A percentile compares a stretch with the other conserved stretches of the same genome.
These are phyloP conservation scores for Wickerhamomyces sp. DNA, from an alignment of 1,139 yeast species.

Conservation along the genomic window DNA sequence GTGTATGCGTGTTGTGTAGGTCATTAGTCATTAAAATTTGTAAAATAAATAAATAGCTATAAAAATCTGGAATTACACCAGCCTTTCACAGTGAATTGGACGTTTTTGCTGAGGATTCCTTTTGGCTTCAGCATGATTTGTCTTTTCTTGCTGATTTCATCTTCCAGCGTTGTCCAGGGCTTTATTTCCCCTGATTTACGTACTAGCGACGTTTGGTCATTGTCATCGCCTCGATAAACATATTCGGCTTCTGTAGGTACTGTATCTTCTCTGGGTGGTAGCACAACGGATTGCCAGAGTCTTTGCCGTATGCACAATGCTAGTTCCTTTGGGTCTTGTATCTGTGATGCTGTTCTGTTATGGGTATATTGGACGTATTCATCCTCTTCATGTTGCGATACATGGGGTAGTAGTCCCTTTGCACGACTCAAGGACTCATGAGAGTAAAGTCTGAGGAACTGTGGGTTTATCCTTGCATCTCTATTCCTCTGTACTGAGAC, in stretches of 20 bases:
- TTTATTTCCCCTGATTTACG: constrained; percentile 29
- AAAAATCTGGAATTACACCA: constrained; percentile 44
- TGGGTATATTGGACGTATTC: constrained; percentile 28
- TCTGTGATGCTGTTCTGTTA: neutral
- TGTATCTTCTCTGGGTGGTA: constrained; percentile 40
- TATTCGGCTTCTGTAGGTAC: constrained; percentile 20
- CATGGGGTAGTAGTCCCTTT: constrained; percentile 32
- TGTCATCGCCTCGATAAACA: constrained; percentile 26
- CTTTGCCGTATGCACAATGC: constrained; percentile 41
- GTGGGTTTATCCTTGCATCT: constrained; percentile 42
- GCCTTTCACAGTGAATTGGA: constrained; percentile 48
- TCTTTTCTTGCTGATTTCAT: constrained; percentile 10
- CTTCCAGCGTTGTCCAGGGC: constrained; percentile 35
- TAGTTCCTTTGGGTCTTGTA: constrained; percentile 22
- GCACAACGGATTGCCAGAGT: constrained; percentile 43
- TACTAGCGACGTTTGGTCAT: constrained; percentile 12
- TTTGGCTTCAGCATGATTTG: constrained; percentile 15
- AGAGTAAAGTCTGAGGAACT: constrained; percentile 42
- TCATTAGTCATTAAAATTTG: too few species aligned
- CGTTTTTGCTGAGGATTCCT: constrained; percentile 19
- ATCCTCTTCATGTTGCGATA: constrained; percentile 27
- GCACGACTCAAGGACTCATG: constrained; percentile 39
- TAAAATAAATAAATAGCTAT: too few species aligned
- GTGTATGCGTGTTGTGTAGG: too few species aligned
- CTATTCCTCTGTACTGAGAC: constrained; percentile 27